Evolutionary conservation across 169 alveolate species (phyloP).

Genomic region (Eimeria sp.): DNA sequence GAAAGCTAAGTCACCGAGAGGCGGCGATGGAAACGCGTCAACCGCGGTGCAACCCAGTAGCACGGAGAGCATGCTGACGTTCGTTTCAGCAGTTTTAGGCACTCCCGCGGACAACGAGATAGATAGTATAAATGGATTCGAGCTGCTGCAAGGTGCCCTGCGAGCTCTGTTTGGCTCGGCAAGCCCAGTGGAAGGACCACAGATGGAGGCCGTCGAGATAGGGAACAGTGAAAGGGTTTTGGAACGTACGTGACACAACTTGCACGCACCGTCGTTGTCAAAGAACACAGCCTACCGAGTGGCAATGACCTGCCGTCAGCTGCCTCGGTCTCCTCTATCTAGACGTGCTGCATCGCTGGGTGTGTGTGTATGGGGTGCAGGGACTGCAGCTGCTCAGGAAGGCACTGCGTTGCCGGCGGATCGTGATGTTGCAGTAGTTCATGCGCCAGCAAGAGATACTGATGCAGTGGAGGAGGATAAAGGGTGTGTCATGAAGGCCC

Average conservation of each 20-base stretch:
- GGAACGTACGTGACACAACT: background rate
- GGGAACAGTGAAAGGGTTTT: background rate
- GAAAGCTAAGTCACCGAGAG: constrained; percentile 7
- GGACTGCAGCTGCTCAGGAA: constrained; percentile 7
- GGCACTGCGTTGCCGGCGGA: background rate
- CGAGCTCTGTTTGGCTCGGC: constrained; percentile 23
- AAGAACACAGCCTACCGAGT: background rate
- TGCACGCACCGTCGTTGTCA: background rate
- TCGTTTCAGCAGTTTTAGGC: constrained; percentile 13
- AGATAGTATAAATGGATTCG: constrained; percentile 43
- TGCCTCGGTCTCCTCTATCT: background rate
- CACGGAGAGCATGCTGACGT: constrained; percentile 50
- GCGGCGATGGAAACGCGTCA: background rate
- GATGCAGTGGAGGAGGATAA: background rate
- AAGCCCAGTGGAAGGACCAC: background rate
- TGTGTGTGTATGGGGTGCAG: background rate
- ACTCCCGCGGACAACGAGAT: constrained; percentile 31
- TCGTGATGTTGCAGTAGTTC: background rate
- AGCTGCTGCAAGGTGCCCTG: constrained; percentile 54
- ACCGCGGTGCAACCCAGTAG: background rate
- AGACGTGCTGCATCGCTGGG: background rate
- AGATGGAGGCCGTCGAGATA: background rate
- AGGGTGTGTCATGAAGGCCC: background rate
- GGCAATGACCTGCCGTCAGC: background rate
- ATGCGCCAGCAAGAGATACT: background rate